Percentiles rank a stretch among this genome's conserved stretches.
Evolutionary conservation across 805 yeast species (phyloP).

Genomic region (Saturnispora gosingensis): DNA sequence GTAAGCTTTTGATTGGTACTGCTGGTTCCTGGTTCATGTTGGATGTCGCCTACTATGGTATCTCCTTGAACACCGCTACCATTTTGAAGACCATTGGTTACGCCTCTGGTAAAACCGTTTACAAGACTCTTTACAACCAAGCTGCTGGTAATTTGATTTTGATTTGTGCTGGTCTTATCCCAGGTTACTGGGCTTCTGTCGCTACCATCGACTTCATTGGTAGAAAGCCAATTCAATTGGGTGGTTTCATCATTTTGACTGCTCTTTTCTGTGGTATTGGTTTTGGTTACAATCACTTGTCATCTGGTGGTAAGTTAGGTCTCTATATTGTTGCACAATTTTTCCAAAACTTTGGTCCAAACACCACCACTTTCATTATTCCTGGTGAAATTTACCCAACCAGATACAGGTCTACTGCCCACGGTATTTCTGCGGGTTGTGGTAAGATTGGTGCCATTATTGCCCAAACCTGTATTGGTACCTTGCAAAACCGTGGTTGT

Average conservation of each 20-base stretch:
- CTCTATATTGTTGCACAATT: constrained; percentile 75
- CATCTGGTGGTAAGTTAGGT: constrained; percentile 60
- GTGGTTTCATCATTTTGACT: constrained; percentile 68
- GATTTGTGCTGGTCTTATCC: constrained; percentile 90
- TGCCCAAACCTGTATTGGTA: constrained; percentile 83
- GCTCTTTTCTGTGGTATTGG: constrained; percentile 70
- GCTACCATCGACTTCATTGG: constrained; percentile 76
- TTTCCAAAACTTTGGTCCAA: constrained; percentile 90
- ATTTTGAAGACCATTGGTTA: constrained; percentile 79
- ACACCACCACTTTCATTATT: constrained; percentile 80
- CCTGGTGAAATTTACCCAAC: constrained; percentile 94
- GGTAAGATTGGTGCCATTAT: constrained; percentile 91
- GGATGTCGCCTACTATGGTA: constrained; percentile 87
- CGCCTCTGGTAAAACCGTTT: constrained; percentile 63
- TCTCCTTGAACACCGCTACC: constrained; percentile 71
- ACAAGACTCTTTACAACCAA: constrained; percentile 59
- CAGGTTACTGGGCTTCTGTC: constrained; percentile 85
- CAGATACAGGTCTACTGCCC: constrained; percentile 91
- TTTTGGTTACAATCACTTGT: constrained; percentile 67
- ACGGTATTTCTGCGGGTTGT: constrained; percentile 84
- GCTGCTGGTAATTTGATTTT: constrained; percentile 91
- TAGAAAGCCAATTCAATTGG: constrained; percentile 73
- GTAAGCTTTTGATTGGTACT: constrained; percentile 77
- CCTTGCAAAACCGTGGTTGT: constrained; percentile 72
- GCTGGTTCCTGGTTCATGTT: constrained; percentile 88